phyloP scores from a whole-genome alignment of 768 basidiomycete species.

The Strobilomyces dryophilus region DNA sequence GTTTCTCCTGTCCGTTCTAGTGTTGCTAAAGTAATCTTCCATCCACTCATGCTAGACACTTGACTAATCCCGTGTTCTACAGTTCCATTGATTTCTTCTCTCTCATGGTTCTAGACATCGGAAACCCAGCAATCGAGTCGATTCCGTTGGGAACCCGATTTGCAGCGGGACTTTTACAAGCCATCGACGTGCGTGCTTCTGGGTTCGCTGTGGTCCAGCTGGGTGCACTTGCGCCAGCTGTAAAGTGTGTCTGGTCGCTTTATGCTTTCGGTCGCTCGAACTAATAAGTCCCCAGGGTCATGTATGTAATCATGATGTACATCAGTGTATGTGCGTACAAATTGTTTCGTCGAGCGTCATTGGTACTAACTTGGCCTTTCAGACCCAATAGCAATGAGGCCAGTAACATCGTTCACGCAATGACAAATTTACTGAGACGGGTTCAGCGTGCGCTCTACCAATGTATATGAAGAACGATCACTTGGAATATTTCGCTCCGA shows the following conservation, averaged over 20 bases:
- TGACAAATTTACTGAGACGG: background rate
- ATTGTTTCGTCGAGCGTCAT: background rate
- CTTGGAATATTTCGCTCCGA: constrained; percentile 69
- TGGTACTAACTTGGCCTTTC: constrained; percentile 1
- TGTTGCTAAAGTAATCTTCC: constrained; percentile 55
- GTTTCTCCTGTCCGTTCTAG: constrained; percentile 72
- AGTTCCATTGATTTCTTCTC: constrained; percentile 85
- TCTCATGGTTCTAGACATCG: constrained; percentile 86
- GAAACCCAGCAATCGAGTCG: constrained; percentile 59
- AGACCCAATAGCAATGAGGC: constrained; percentile 86
- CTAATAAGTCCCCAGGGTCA: constrained; percentile 45
- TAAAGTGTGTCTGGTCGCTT: constrained; percentile 55
- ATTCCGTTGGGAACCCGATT: constrained; percentile 73
- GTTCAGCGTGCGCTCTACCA: constrained; percentile 80
- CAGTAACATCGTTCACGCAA: background rate
- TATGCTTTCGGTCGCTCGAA: background rate
- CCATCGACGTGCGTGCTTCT: constrained; percentile 76
- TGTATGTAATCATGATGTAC: constrained; percentile 95
- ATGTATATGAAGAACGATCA: constrained; percentile 91
- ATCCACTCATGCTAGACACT: background rate
- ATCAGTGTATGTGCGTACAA: constrained; percentile 67
- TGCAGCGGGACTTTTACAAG: constrained; percentile 74
- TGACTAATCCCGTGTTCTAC: background rate
- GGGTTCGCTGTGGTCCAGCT: constrained; percentile 81
- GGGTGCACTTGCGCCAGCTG: constrained; percentile 76